Percentiles rank a stretch among this genome's conserved stretches.
Evolutionary conservation across 192 early-diverging fungal genomes (phyloP).

Genomic region (Phlyctochytrium arcticum): DNA sequence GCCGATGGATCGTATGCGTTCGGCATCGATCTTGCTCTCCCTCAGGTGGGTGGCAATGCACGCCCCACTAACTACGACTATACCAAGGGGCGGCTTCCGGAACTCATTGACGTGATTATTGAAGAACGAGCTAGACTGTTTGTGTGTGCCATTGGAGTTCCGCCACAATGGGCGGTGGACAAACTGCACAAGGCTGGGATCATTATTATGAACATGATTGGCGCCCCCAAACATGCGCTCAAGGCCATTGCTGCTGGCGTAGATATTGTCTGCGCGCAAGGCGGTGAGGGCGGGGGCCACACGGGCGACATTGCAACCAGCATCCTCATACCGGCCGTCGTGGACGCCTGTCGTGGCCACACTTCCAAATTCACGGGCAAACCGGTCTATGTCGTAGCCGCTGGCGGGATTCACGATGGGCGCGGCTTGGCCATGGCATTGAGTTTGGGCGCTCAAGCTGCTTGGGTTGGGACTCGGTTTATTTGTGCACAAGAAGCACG

Average conservation of each 20-base stretch:
- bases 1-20: too few relatives aligned
- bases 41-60: conserved; percentile 44
- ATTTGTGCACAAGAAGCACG: conserved; percentile 42
- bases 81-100: conserved; percentile 44
- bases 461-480: conserved; percentile 49
- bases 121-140: conserved; percentile 36
- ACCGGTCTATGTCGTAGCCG: conserved; percentile 41
- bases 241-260: conserved; percentile 42
- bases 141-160: conserved; percentile 46
- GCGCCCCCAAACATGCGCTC: conserved; percentile 40
- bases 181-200: conserved; percentile 43
- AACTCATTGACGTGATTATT: conserved; percentile 45
- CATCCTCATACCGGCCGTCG: conserved; percentile 42
- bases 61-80: conserved; percentile 50
- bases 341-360: conserved; percentile 41
- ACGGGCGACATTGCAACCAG: conserved; percentile 33
- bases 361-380: conserved; percentile 30
- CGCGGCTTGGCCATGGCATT: conserved; percentile 42
- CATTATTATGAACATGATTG: conserved; percentile 50
- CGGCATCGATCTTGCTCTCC: conserved; percentile 43
- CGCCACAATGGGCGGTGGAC: conserved; percentile 41
- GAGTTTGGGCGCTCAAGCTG: conserved; percentile 37
- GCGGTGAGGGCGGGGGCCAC: conserved; percentile 47
- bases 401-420: conserved; percentile 46
- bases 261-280: conserved; percentile 46